Evolutionary conservation across 2,329 filamentous ascomycete genomes (phyloP).

Genomic region (Beauveria sp.): DNA sequence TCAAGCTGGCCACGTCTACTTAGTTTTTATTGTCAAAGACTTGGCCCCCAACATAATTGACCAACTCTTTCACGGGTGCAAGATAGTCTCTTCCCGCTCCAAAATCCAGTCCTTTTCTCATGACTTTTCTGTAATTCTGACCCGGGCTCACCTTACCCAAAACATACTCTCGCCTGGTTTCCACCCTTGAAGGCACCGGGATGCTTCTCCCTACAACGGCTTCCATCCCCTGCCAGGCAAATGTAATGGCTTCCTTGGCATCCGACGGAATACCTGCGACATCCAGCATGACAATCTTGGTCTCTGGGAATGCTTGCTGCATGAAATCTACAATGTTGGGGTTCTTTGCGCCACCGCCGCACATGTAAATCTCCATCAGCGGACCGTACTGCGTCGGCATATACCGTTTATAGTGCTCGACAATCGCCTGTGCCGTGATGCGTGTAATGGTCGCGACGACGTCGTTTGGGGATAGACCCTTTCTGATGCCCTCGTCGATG

Average conservation of each 20-base stretch:
- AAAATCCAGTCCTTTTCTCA: constrained; percentile 45
- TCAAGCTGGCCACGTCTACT: not conserved
- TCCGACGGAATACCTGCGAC: constrained; percentile 48
- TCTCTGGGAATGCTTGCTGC: constrained; percentile 38
- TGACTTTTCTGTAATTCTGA: constrained; percentile 44
- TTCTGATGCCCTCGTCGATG: constrained; percentile 37
- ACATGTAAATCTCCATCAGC: constrained; percentile 53
- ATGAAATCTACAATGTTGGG: constrained; percentile 48
- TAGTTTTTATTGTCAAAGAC: constrained; percentile 34
- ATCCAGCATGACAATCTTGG: constrained; percentile 46
- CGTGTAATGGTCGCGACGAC: constrained; percentile 52
- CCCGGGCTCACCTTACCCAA: constrained; percentile 49
- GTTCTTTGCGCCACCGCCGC: constrained; percentile 50
- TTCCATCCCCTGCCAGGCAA: constrained; percentile 55
- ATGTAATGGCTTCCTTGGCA: constrained; percentile 48
- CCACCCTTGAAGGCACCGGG: constrained; percentile 43
- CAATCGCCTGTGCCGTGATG: constrained; percentile 51
- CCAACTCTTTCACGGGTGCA: constrained; percentile 39
- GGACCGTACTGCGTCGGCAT: constrained; percentile 31
- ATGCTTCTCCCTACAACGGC: constrained; percentile 47
- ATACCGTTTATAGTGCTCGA: constrained; percentile 40
- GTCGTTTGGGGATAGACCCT: constrained; percentile 40
- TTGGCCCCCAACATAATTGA: constrained; percentile 41
- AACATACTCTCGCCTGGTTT: constrained; percentile 42
- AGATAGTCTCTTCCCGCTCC: constrained; percentile 36